A percentile compares a stretch with the other conserved stretches of the same genome.
These are phyloP conservation scores for Saxophila tyrrhenica DNA, from an alignment of 495 filamentous ascomycete species.

Conservation along the genomic window DNA sequence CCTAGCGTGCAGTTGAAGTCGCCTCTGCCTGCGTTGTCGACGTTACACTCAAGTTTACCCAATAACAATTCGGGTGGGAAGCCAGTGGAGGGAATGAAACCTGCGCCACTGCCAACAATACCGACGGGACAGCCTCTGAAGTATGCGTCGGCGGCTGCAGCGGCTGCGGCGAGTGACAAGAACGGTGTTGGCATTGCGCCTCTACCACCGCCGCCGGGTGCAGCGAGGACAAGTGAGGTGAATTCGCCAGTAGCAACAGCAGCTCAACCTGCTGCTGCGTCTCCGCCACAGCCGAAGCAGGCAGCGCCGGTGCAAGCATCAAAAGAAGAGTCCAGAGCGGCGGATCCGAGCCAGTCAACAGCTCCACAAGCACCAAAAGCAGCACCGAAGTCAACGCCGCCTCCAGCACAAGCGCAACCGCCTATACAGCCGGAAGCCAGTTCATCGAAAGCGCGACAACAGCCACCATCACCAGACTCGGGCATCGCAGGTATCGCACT, in stretches of 20 bases:
- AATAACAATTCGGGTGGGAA: slow-evolving; percentile 49
- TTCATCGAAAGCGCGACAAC: slow-evolving; percentile 11
- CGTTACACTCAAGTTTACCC: slow-evolving; percentile 59
- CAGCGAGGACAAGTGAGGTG: slow-evolving; percentile 27
- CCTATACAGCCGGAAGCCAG: slow-evolving; percentile 6
- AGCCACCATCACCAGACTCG: slow-evolving; percentile 21
- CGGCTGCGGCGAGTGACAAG: slow-evolving; percentile 87
- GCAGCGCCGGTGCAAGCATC: slow-evolving; percentile 32
- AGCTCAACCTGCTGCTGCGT: slow-evolving; percentile 33
- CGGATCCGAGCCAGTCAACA: slow-evolving; percentile 1
- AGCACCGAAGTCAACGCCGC: slow-evolving; percentile 2
- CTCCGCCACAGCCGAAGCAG: slow-evolving; percentile 26
- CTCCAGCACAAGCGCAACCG: slow-evolving; percentile 21
- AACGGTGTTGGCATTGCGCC: slow-evolving; percentile 80
- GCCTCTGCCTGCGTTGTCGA: slow-evolving; percentile 79
- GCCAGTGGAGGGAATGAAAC: slow-evolving; percentile 59
- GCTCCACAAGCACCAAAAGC: slow-evolving; percentile 28
- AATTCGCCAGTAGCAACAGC: slow-evolving; percentile 27
- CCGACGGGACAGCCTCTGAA: slow-evolving; percentile 83
- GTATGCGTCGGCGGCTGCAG: slow-evolving; percentile 92
- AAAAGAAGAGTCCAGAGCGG: slow-evolving; percentile 30
- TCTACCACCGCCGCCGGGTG: slow-evolving; percentile 75
- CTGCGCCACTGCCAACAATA: slow-evolving; percentile 73
- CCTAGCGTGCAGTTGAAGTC: slow-evolving; percentile 88
- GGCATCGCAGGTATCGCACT: slow-evolving; percentile 28